Conservation (phyloP, 2,329 filamentous ascomycete species). For the Grosmannia huntii region DNA sequence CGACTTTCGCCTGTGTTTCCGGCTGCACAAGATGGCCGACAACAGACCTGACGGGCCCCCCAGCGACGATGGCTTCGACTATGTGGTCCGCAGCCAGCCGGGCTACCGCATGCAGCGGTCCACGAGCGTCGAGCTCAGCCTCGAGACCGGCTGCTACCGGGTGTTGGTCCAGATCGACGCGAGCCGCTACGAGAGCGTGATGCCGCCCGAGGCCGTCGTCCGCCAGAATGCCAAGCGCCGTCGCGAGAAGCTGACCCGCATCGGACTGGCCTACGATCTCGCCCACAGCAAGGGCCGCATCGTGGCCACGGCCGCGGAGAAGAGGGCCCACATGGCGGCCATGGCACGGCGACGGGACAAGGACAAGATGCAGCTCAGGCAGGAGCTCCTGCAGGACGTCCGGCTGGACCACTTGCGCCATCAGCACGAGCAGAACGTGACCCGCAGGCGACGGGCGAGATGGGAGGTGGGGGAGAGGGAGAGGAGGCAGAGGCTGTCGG, state of each 20-base stretch:
- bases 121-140: slow-evolving; percentile 44
- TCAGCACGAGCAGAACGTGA: slow-evolving; percentile 12
- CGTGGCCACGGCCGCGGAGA: slow-evolving; percentile 34
- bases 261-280: slow-evolving; percentile 45
- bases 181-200: slow-evolving; percentile 27
- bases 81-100: slow-evolving; percentile 45
- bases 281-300: slow-evolving; percentile 47
- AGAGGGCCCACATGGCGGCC: slow-evolving; percentile 32
- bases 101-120: slow-evolving; percentile 46
- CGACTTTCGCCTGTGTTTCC: slow-evolving; percentile 25
- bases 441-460: not conserved
- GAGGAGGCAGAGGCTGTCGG: not conserved
- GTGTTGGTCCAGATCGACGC: slow-evolving; percentile 44
- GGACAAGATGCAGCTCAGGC: slow-evolving; percentile 31
- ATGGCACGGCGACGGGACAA: slow-evolving; percentile 32
- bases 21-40: slow-evolving; percentile 26
- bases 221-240: slow-evolving; percentile 34
- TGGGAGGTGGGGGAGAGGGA: slow-evolving; percentile 3
- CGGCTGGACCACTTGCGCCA: slow-evolving; percentile 19
- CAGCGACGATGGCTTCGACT: slow-evolving; percentile 26
- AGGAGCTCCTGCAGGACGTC: slow-evolving; percentile 26
- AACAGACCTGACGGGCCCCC: too few species aligned
- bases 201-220: slow-evolving; percentile 43
- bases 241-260: slow-evolving; percentile 46
- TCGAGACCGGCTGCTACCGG: slow-evolving; percentile 42